Conservation (phyloP, 148 eudicot species). For the Pouteria glomerata region DNA sequence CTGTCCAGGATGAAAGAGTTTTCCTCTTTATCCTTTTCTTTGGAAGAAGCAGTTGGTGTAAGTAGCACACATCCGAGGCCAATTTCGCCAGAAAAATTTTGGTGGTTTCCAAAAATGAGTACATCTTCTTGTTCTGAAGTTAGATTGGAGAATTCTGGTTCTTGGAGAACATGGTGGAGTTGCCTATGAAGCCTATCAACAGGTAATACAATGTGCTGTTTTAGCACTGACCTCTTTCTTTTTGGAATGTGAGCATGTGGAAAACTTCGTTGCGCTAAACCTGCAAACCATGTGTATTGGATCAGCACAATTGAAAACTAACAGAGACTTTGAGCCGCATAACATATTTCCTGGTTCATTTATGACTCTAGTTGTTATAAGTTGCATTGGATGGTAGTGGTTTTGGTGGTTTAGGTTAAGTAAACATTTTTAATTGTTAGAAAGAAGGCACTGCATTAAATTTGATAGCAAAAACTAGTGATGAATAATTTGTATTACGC, state of each 20-base stretch:
- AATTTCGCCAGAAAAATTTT: constrained; percentile 1
- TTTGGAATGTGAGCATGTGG: constrained; percentile 3
- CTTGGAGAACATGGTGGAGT: constrained; percentile 7
- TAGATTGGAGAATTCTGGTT: constrained; percentile 10
- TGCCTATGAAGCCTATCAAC: constrained; percentile 13
- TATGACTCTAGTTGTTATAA: not conserved
- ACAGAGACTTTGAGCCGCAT: not conserved
- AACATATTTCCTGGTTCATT: not conserved
- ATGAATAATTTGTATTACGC: not conserved
- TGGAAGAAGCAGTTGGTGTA: constrained; percentile 5
- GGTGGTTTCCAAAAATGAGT: constrained; percentile 3
- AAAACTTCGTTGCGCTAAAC: not conserved
- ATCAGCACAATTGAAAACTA: not conserved
- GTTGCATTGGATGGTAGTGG: not conserved
- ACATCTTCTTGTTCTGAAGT: constrained; percentile 3
- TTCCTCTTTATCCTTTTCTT: not conserved
- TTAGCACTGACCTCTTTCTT: constrained; percentile 13
- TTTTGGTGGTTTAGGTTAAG: not conserved
- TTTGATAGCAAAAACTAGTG: not conserved
- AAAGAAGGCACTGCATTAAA: not conserved
- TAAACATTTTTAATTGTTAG: not conserved
- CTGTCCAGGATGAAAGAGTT: not conserved
- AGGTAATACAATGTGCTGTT: constrained; percentile 1
- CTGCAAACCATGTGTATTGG: constrained; percentile 7
- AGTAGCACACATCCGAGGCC: constrained; percentile 14